These are phyloP conservation scores for maize (Zea mays) DNA, from an alignment of 176 grass and related monocot species.

Conservation along the genomic window DNA sequence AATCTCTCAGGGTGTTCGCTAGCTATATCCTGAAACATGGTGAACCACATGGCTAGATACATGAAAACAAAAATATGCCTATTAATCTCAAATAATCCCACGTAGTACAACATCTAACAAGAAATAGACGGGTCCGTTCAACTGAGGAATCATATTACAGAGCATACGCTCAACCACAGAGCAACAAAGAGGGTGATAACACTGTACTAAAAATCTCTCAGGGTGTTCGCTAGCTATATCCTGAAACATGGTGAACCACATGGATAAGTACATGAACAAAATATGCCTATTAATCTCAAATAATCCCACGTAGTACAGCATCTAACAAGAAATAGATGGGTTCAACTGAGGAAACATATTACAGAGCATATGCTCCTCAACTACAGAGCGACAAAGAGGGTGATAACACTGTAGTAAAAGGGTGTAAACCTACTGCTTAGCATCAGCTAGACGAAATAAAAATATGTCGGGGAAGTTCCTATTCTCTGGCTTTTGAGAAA, in stretches of 20 bases:
- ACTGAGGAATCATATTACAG: background rate
- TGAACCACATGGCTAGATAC: conserved; percentile 24
- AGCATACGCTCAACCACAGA: background rate
- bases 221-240: conserved; percentile 89
- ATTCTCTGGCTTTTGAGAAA: background rate
- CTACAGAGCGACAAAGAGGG: background rate
- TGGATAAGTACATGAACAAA: background rate
- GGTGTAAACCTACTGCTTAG: background rate
- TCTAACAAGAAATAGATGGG: background rate
- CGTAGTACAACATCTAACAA: background rate
- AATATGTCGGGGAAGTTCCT: background rate
- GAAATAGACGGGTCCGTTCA: background rate
- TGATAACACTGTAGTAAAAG: background rate
- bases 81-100: background rate
- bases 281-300: background rate
- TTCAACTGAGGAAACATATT: background rate
- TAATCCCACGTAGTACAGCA: background rate
- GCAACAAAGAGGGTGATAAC: background rate
- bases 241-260: conserved; percentile 47
- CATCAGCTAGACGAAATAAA: background rate
- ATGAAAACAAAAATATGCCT: background rate
- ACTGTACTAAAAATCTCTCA: conserved; percentile 34
- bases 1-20: conserved; percentile 93
- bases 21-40: conserved; percentile 67
- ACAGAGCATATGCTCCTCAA: background rate